Percentiles rank a stretch among this genome's conserved stretches.
These are phyloP conservation scores for Blastomyces emzantsi DNA, from an alignment of 2,329 filamentous ascomycete species.

Conservation along the genomic window DNA sequence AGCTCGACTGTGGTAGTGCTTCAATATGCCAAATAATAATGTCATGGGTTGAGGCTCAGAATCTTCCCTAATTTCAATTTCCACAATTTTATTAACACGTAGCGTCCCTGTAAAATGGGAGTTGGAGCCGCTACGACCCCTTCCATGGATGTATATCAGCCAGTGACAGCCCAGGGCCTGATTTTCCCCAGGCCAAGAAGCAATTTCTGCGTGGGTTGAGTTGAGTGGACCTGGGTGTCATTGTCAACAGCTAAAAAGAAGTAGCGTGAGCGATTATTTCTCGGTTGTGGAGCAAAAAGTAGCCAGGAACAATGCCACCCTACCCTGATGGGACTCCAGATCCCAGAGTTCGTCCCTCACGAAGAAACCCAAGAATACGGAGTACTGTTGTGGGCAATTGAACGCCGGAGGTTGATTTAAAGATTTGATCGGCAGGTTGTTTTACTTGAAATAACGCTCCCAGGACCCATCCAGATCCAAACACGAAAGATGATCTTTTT, in stretches of 20 bases:
- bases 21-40: no score
- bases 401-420: slow-evolving; percentile 3
- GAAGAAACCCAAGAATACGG: not conserved
- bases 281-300: not conserved
- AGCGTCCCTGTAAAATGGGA: not conserved
- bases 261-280: not conserved
- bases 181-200: not conserved
- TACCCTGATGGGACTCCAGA: not conserved
- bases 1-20: not conserved
- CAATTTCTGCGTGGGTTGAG: not conserved
- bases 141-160: not conserved
- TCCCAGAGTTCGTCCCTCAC: not conserved
- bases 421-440: not conserved
- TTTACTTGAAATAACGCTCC: not conserved
- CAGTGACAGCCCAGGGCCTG: not conserved
- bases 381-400: not conserved
- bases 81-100: not conserved
- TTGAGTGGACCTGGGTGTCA: not conserved
- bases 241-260: not conserved
- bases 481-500: not conserved
- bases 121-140: no score
- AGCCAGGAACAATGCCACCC: not conserved
- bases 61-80: not conserved
- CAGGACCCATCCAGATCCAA: not conserved
- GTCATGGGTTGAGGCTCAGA: not conserved